These are phyloP conservation scores for Vachellia collinsii DNA, from an alignment of 306 rosid species.

Conservation along the genomic window DNA sequence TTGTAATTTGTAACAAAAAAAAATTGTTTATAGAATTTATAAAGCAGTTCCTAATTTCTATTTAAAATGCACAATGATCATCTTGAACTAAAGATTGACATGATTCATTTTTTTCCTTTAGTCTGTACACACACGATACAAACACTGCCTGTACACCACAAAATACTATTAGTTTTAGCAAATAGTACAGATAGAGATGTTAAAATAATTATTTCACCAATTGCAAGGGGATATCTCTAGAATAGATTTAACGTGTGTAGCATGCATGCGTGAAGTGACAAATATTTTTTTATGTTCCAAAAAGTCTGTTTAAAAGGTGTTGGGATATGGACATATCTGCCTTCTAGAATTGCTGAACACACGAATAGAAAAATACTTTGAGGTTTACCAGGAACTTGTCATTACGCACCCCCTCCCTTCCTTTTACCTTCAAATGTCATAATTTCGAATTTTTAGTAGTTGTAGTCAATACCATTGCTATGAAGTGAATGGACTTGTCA, in stretches of 20 bases:
- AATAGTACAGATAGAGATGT: not conserved
- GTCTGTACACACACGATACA: not conserved
- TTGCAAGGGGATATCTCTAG: not conserved
- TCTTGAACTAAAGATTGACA: not conserved
- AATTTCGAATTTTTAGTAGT: not conserved
- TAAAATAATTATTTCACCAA: not conserved
- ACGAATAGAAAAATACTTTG: not conserved
- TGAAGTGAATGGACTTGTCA: not conserved
- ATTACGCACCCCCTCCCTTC: not conserved
- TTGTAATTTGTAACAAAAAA: not conserved
- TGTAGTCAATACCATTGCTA: constrained; percentile 8
- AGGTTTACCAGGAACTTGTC: constrained; percentile 7
- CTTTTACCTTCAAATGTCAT: not conserved
- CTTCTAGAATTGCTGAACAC: not conserved
- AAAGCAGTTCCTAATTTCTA: not conserved
- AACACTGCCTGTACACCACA: not conserved
- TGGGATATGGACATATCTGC: not conserved
- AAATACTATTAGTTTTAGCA: no score
- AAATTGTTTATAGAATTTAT: constrained; percentile 2
- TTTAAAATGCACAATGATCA: not conserved
- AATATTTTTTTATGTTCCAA: constrained; percentile 6
- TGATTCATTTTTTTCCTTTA: constrained; percentile 7
- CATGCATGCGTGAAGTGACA: not conserved
- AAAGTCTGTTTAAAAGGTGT: not conserved
- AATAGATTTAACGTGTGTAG: not conserved